These are phyloP conservation scores for Luffa aegyptiaca DNA, from an alignment of 306 rosid species.

Conservation along the genomic window DNA sequence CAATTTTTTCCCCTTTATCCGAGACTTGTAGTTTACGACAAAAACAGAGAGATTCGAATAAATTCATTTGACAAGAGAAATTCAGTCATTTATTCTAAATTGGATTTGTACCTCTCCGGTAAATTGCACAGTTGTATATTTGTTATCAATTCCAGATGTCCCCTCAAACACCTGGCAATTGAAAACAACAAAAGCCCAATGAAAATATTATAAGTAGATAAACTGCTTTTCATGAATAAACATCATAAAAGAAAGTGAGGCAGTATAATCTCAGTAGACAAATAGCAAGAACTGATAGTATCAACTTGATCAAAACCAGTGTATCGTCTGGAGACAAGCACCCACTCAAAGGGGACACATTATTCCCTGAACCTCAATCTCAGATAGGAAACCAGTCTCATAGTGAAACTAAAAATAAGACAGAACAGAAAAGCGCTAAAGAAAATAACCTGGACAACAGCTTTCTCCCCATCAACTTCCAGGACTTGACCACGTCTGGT, in stretches of 20 bases:
- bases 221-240: background rate
- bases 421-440: no score
- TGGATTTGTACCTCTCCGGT: conserved; percentile 81
- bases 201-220: background rate
- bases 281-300: background rate
- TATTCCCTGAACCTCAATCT: background rate
- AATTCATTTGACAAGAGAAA: background rate
- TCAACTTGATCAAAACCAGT: background rate
- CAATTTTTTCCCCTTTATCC: background rate
- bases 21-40: background rate
- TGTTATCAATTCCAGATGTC: conserved; percentile 98
- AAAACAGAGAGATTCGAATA: background rate
- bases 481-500: conserved; percentile 93
- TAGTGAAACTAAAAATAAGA: background rate
- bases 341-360: background rate
- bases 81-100: background rate
- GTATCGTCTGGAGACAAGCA: background rate
- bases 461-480: conserved; percentile 98
- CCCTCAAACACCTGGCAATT: conserved; percentile 87
- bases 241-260: background rate
- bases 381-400: background rate
- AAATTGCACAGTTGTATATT: conserved; percentile 93
- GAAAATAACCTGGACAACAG: conserved; percentile 79
- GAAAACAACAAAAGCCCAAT: background rate
- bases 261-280: background rate